Conservation (phyloP, 176 grass and related monocot genomes). For the Eragrostis curvula region DNA sequence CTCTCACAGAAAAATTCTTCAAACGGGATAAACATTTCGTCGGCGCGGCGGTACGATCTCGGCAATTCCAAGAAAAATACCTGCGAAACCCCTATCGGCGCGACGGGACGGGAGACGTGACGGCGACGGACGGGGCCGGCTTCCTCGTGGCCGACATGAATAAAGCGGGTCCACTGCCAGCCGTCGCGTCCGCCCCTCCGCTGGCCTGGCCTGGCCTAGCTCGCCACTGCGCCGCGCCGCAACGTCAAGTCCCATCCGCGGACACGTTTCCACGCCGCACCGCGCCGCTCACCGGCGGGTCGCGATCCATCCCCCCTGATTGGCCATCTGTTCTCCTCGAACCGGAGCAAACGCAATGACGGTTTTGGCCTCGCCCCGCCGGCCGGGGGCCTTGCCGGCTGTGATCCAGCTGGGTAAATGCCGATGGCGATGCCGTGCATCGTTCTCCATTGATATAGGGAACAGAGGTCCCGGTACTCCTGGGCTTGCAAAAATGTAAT, state of each 20-base stretch:
- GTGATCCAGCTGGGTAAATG: background rate
- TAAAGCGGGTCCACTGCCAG: slow-evolving; percentile 13
- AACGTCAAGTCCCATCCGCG: slow-evolving; percentile 52
- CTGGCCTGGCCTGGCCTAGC: too few relatives aligned
- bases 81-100: background rate
- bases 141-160: slow-evolving; percentile 66
- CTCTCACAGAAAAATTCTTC: background rate
- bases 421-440: too few relatives aligned
- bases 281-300: slow-evolving; percentile 4
- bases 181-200: slow-evolving; percentile 23
- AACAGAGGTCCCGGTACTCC: too few relatives aligned
- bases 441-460: background rate
- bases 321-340: background rate
- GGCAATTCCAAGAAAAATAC: background rate
- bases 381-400: background rate
- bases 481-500: background rate
- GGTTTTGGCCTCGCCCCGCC: background rate
- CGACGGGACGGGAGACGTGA: background rate
- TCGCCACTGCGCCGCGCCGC: too few relatives aligned
- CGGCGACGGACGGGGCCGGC: slow-evolving; percentile 18
- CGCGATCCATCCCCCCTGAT: background rate
- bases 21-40: background rate
- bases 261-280: slow-evolving; percentile 36
- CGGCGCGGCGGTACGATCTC: background rate
- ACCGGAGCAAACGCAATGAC: background rate